phyloP scores from a whole-genome alignment of 208 protist species.

The Tritrichomonas musculus region DNA sequence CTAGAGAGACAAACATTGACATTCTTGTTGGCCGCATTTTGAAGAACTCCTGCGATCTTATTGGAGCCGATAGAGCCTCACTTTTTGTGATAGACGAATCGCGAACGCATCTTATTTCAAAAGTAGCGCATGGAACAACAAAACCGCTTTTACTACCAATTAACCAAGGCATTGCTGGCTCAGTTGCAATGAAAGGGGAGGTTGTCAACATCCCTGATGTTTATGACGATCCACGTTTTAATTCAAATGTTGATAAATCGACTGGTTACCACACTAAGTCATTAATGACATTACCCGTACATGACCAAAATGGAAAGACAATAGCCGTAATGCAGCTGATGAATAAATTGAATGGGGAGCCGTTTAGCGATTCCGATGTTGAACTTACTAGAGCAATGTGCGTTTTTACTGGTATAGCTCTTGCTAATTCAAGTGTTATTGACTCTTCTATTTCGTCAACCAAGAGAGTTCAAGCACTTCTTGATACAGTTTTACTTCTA shows the following conservation, averaged over 20 bases:
- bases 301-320: neutral
- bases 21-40: constrained; percentile 30
- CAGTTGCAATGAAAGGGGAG: constrained; percentile 25
- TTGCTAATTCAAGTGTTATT: constrained; percentile 20
- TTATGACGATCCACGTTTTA: constrained; percentile 30
- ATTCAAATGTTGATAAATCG: constrained; percentile 10
- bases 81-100: constrained; percentile 42
- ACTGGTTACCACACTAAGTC: constrained; percentile 29
- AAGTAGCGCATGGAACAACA: constrained; percentile 2
- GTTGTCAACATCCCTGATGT: constrained; percentile 13
- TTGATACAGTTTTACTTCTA: neutral
- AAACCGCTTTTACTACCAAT: neutral
- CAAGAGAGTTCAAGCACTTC: neutral
- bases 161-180: neutral
- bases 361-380: neutral
- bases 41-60: constrained; percentile 22
- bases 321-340: neutral
- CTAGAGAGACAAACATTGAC: constrained; percentile 36
- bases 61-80: constrained; percentile 40
- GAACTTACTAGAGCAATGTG: constrained; percentile 9
- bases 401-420: constrained; percentile 7
- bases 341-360: neutral
- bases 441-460: neutral
- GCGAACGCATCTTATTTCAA: neutral
- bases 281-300: constrained; percentile 20